Evolutionary conservation across 2,329 filamentous ascomycete genomes (phyloP).

Genomic region (Rhynchosporium secalis): DNA sequence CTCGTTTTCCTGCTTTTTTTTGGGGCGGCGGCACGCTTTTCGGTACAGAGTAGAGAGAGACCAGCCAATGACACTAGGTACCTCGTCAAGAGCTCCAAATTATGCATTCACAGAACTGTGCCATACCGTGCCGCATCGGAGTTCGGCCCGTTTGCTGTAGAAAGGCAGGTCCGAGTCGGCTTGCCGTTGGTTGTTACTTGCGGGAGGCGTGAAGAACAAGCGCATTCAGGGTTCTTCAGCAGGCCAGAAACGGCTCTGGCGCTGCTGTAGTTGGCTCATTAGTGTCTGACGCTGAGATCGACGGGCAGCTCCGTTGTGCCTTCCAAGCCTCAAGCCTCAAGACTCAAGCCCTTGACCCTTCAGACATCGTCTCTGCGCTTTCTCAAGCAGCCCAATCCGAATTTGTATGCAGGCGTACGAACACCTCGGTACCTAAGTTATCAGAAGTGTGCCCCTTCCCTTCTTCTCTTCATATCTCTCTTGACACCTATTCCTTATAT

Average conservation of each 20-base stretch:
- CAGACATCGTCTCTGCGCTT: conserved; percentile 8
- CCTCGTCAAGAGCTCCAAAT: no score
- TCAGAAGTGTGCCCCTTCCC: conserved; percentile 4
- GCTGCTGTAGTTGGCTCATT: background rate
- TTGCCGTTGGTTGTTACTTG: background rate
- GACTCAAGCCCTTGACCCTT: background rate
- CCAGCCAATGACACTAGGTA: background rate
- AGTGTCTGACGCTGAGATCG: background rate
- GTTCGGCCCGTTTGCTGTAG: background rate
- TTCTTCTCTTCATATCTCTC: background rate
- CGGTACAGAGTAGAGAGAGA: background rate
- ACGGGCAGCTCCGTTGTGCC: background rate
- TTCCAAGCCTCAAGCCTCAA: conserved; percentile 2
- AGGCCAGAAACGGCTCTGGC: conserved; percentile 3
- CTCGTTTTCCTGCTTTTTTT: background rate
- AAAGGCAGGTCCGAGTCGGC: background rate
- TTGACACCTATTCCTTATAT: background rate
- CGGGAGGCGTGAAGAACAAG: background rate
- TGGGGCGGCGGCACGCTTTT: conserved; percentile 1
- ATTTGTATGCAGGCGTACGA: conserved; percentile 6
- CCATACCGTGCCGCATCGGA: background rate
- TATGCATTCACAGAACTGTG: background rate
- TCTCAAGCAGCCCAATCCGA: background rate
- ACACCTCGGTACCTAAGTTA: background rate
- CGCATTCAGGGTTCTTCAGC: background rate